Evolutionary conservation across 1,139 yeast genomes (phyloP), one percentile per base, ranked within the genome.

Genomic region (Taiozyma sp.): DNA sequence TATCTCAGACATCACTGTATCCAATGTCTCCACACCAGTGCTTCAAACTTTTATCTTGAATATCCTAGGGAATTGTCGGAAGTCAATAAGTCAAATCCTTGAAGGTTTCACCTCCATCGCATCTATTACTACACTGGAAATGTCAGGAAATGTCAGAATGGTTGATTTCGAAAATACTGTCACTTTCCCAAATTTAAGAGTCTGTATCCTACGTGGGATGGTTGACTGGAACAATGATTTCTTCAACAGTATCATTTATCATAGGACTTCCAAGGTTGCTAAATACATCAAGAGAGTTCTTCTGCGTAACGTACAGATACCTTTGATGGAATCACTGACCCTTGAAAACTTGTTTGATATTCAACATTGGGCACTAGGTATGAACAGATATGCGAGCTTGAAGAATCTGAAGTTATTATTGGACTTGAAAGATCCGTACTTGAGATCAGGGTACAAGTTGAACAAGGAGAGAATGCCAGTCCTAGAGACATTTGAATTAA

Each of bases 281-380:
- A 37, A 37, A 19, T 37, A 37, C 41, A 44, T 19, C 2, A 7
- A n/a, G 14, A 24, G 32, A 19, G 10, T n/a, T 11, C 14, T 39
- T 22, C 3, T 32, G 6, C 3, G 26, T 24, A 24, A 34, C 16
- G 34, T n/a, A 26, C 5, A 19, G 29, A 41, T 29, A 8, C 43
- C 41, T 10, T 3, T 13, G 22, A 2, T 50, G 2, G 37, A 29
- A 32, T 6, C 35, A 14, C 5, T 45, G 7, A 47, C 44, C 24
- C 16, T 50, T n/a, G 32, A 44, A 6, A 47, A 44, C 21, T 19
- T 50, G 10, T 50, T 44, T 42, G 42, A 39, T 37, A 26, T 47
- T 16, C 49, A 47, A 14, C 39, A 43, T 24, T 7, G 39, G 11
- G 22, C 45, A n/a, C 26, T 47, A 4, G 40, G 34, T n/a, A 39